Evolutionary conservation across 345 rosid genomes (phyloP), one percentile per base, ranked within the genome.

Genomic region (Citrus maxima): DNA sequence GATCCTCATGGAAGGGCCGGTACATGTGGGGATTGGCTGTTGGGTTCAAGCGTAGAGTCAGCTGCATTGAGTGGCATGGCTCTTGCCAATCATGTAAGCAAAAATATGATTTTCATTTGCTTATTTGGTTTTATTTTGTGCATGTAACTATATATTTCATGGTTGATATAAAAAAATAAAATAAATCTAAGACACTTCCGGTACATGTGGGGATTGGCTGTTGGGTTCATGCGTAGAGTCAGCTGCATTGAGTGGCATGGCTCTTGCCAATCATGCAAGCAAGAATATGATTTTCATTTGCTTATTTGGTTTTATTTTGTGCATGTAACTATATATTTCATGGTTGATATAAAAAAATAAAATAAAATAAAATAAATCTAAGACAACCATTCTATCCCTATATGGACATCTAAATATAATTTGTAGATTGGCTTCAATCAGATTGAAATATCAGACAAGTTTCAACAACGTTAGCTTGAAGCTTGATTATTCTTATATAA

Each of bases 181-280:
- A 25, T 25, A 25, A 25, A 25, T 25, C 27, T 25, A 25, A 25
- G 27, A 25, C 27, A 25, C 27, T 25, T 25, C 95, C 69, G 98
- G 99, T 49, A 89, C 91, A 65, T 95, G 99, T 28, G 99, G 99
- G 10, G 99, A 93, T 69, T 93, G 99, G 99, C 88, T 93, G 67
- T 79, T 91, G 35, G 98, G 98, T 67, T 93, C 99, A 58, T 93
- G 84, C 83, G 6, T 92, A 56, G 98, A 93, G 87, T 93, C 93
- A 1, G 99, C 99, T 66, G 97, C 98, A 64, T 70, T 92, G 61
- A 95, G 98, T 19, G 97, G 99, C 84, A 88, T 84, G 81, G 87
- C 99, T 59, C 88, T 95, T 16, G 97, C 87, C 38, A 86, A 90
- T 81, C 99, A 95, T 34, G 97, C 91, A 78, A 68, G 93, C 77